These are phyloP conservation scores for Paralagenidium karlingii DNA, from an alignment of 352 stramenopile genomes.

Conservation along the genomic window DNA sequence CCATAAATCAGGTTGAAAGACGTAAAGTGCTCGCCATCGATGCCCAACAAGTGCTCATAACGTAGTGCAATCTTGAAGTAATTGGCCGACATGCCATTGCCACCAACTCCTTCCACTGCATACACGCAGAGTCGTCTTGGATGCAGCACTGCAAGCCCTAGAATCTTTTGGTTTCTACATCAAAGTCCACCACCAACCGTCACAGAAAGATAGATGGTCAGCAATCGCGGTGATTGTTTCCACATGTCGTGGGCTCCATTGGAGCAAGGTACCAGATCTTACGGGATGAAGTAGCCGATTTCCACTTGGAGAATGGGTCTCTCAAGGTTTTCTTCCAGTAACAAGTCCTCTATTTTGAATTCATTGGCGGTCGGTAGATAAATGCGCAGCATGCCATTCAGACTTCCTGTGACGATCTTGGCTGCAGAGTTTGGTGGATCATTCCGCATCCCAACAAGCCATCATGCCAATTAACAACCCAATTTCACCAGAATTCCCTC, in stretches of 20 bases:
- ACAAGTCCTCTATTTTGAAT: conserved; percentile 82
- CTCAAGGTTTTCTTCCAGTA: conserved; percentile 80
- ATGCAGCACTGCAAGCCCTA: conserved; percentile 81
- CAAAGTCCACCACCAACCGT: no score
- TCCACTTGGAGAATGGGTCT: conserved; percentile 79
- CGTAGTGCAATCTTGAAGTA: conserved; percentile 74
- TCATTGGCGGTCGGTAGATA: conserved; percentile 67
- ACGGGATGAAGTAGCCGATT: conserved; percentile 77
- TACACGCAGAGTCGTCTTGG: conserved; percentile 71
- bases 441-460: no score
- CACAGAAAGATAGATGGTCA: no score
- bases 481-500: neutral
- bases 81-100: conserved; percentile 51
- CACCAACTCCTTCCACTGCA: conserved; percentile 62
- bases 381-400: conserved; percentile 77
- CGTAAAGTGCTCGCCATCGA: conserved; percentile 86
- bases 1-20: conserved; percentile 84
- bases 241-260: neutral
- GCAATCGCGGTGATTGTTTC: conserved; percentile 1
- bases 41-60: conserved; percentile 79
- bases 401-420: conserved; percentile 85
- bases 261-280: conserved; percentile 6
- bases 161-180: conserved; percentile 33
- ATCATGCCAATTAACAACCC: neutral
- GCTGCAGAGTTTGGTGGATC: conserved; percentile 14